These are phyloP conservation scores for Pseudogymnoascus pannorum DNA, from an alignment of 2,329 filamentous ascomycete species.

Conservation along the genomic window DNA sequence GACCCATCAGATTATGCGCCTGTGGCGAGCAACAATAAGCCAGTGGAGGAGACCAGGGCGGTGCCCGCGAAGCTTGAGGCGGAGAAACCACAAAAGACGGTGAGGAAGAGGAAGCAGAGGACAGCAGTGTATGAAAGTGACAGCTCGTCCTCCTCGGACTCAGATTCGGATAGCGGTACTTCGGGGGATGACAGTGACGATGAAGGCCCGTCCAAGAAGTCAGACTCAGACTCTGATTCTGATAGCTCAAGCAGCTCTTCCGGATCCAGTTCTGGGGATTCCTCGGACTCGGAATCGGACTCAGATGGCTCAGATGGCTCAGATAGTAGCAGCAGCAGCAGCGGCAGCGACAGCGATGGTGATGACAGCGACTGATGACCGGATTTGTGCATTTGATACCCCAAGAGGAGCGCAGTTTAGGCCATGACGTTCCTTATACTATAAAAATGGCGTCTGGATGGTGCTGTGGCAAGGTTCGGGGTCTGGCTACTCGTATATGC, in stretches of 20 bases:
- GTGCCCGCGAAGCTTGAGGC: constrained; percentile 39
- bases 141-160: constrained; percentile 19
- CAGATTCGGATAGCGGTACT: constrained; percentile 1
- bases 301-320: constrained; percentile 17
- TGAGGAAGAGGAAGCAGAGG: constrained; percentile 38
- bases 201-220: constrained; percentile 2
- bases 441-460: not conserved
- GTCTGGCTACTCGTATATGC: not conserved
- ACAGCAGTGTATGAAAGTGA: constrained; percentile 22
- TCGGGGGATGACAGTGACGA: constrained; percentile 9
- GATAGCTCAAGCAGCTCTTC: constrained; percentile 25
- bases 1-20: not conserved
- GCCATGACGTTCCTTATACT: not conserved
- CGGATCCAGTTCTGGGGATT: constrained; percentile 15
- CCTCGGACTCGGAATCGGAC: constrained; percentile 19
- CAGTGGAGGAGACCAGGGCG: constrained; percentile 15
- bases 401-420: not conserved
- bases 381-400: constrained; percentile 3
- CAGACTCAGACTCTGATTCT: constrained; percentile 5
- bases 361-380: constrained; percentile 7
- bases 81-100: constrained; percentile 39
- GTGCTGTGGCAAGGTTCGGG: not conserved
- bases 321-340: constrained; percentile 18
- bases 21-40: constrained; percentile 7
- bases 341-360: constrained; percentile 6